Evolutionary conservation across 108 stramenopile species (phyloP), one percentile per base, ranked within the genome.

Genomic region (Ochromonas danica): DNA sequence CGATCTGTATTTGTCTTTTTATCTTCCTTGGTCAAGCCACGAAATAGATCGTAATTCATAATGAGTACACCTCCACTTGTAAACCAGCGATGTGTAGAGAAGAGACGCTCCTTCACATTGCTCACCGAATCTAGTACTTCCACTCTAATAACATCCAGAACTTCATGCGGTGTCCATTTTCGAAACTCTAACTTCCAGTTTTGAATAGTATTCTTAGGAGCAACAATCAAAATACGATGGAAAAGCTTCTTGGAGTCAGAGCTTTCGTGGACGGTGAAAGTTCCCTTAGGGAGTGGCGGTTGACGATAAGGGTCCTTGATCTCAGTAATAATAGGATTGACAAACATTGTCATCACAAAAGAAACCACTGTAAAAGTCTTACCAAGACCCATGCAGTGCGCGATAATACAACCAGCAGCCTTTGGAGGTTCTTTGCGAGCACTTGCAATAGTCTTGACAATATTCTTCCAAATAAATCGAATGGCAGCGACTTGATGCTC

Each of bases 301-400:
- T 51, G 22, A 14, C 3, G 30, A 67, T 67, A 28, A 6, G 17
- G 30, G 31, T 67, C 63, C 17, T 14, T 36, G 6, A 67, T 36
- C 3, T 36, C 31, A 22, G 10, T 28, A 22, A 67, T 28, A 6
- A 10, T 33, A 6, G 63, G 63, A 36, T 67, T 67, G 31, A 10
- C 31, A 6, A 67, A 35, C 17, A 67, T 35, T 6, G 63, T 67
- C 6, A 36, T 36, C 10, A 33, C 10, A 67, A 67, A 67, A 36
- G 63, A 3, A 67, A 67, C 25, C 30, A 67, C 63, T 28, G 63
- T 67, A 31, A 82, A 78, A 27, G 82, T 84, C 70, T 84, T 83
- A 3, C 83, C 83, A 0, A 83, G 79, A 3, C 83, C 83, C 83
- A 84, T 84, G 40, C 82, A 83, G 40, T 84, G 83, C 27, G 83